A percentile compares a stretch with the other conserved stretches of the same genome.
Evolutionary conservation across 768 basidiomycete genomes (phyloP).

Genomic region (Lentinus tigrinus): DNA sequence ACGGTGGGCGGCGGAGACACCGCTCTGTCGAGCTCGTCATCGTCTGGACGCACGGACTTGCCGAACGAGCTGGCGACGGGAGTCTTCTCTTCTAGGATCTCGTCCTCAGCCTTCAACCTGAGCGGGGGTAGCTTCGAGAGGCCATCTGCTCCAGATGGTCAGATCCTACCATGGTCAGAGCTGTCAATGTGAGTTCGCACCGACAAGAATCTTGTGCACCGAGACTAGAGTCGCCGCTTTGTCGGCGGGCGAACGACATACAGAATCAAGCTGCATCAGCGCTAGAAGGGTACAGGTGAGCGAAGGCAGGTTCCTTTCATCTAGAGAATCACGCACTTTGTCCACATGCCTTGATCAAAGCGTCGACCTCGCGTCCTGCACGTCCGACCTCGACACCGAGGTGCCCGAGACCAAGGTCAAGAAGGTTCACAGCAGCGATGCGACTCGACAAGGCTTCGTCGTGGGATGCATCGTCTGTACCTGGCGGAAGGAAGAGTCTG

Average conservation of each 20-base stretch:
- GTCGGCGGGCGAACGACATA: slow-evolving; percentile 62
- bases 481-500: slow-evolving; percentile 77
- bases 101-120: slow-evolving; percentile 64
- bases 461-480: slow-evolving; percentile 77
- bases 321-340: slow-evolving; percentile 53
- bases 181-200: slow-evolving; percentile 40
- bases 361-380: slow-evolving; percentile 49
- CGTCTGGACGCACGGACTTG: not conserved
- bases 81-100: slow-evolving; percentile 35
- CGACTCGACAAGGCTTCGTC: slow-evolving; percentile 88
- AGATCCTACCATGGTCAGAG: not conserved
- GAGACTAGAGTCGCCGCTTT: slow-evolving; percentile 81
- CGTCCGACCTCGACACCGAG: slow-evolving; percentile 79
- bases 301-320: not conserved
- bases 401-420: slow-evolving; percentile 86
- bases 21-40: slow-evolving; percentile 2
- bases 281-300: slow-evolving; percentile 35
- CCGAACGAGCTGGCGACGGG: slow-evolving; percentile 23
- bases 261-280: slow-evolving; percentile 48
- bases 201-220: slow-evolving; percentile 85
- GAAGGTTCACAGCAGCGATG: slow-evolving; percentile 87
- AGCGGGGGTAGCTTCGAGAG: slow-evolving; percentile 73
- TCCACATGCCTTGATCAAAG: slow-evolving; percentile 72
- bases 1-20: slow-evolving; percentile 14
- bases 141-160: slow-evolving; percentile 53